Base-by-base conservation (phyloP, 306 rosid genomes). In the Dalbergia cochinchinensis region DNA sequence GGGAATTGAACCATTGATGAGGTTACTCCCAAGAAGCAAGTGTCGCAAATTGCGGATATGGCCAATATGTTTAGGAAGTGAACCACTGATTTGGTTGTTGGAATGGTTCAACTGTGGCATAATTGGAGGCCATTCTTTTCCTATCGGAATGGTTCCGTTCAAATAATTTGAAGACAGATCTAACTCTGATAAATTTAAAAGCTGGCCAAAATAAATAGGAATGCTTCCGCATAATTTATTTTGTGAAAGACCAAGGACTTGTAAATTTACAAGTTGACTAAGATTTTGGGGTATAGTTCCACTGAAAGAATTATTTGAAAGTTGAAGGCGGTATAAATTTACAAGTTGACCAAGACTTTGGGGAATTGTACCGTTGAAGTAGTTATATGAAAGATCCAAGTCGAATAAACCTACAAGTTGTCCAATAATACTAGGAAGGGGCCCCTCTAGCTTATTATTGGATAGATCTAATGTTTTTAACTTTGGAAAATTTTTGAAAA, bases 161-260 rank as follows among this genome's bases (percentile, higher is more conserved):
- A 78, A 37, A 5, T 10, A 1, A 41, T 78, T 78, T 19, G 67
- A 41, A 5, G 74, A 54, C 14, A 77, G 73, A 14, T 19, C 1
- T 16, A 76, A 26, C 0, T 0, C 0, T 0, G 13, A 0, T 44
- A 78, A 12, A 41, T 78, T 78, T 22, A 41, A 20, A 67, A 78
- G 82, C 4, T 78, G 41, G 0, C 20, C 6, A 67, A 1, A 8
- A 74, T 15, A 26, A 55, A 3, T 8, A 2, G 0, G 83, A 61
- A 74, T 74, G 12, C 16, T 42, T 6, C 59, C 71, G n/a, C 9
- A 31, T 20, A 75, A 75, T 14, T n/a, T 14, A 45, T 75, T 61
- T 11, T 47, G 45, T 47, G 71, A 75, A 45, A 75, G 34, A 61
- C 45, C 34, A 59, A 22, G 68, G 3, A 0, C 0, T 7, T 7